phyloP scores from a whole-genome alignment of 345 rosid species.

The Euphorbia tirucalli region DNA sequence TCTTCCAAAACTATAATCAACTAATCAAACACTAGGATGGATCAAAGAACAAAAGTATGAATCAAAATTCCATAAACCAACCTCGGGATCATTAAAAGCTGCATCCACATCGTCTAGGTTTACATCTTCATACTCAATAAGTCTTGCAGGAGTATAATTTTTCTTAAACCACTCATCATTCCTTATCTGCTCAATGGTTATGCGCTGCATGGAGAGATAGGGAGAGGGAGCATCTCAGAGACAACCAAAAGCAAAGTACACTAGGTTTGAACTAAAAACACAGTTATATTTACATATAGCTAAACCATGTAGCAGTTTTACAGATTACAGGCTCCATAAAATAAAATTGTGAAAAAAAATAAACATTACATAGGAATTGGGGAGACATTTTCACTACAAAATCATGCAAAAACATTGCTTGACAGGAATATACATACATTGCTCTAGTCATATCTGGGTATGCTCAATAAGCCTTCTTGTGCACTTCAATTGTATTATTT shows the following conservation, averaged over 20 bases:
- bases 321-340: not conserved
- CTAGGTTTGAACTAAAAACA: not conserved
- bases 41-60: slow-evolving; percentile 3
- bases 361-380: not conserved
- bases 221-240: slow-evolving; percentile 12
- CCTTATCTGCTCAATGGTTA: slow-evolving; percentile 75
- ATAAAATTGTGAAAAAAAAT: not conserved
- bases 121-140: slow-evolving; percentile 80
- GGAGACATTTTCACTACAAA: not conserved
- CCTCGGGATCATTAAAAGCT: slow-evolving; percentile 85
- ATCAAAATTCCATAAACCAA: slow-evolving; percentile 24
- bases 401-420: not conserved
- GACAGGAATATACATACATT: no score
- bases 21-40: not conserved
- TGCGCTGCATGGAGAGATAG: slow-evolving; percentile 53
- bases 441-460: no score
- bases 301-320: not conserved
- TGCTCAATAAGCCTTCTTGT: no score
- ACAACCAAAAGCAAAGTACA: slow-evolving; percentile 9
- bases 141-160: slow-evolving; percentile 60
- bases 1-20: not conserved
- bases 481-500: no score
- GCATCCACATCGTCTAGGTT: slow-evolving; percentile 94
- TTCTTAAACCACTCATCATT: slow-evolving; percentile 79
- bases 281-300: no score